Conservation (phyloP, 345 rosid genomes). For the Pugionium cornutum region DNA sequence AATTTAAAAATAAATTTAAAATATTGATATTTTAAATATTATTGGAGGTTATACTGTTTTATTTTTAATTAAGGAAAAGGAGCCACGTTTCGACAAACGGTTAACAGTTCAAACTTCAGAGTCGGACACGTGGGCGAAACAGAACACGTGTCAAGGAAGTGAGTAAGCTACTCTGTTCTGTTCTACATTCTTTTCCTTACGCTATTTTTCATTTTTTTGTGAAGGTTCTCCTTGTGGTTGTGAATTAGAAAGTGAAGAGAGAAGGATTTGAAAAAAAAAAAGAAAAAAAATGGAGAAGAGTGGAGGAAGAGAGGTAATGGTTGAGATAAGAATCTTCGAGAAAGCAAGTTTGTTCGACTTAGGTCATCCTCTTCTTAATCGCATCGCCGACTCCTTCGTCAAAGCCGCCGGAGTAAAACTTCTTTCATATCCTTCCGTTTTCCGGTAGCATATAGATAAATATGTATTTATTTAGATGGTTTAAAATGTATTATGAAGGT, state of each 20-base stretch:
- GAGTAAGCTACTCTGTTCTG: constrained; percentile 19
- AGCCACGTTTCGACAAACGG: constrained; percentile 30
- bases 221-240: too few relatives aligned
- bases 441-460: neutral
- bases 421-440: neutral
- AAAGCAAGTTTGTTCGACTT: constrained; percentile 71
- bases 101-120: constrained; percentile 28
- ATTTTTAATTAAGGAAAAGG: too few relatives aligned
- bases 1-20: too few relatives aligned
- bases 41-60: constrained; percentile 10
- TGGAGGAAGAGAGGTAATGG: constrained; percentile 44
- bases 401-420: constrained; percentile 78
- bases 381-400: constrained; percentile 80
- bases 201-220: too few relatives aligned
- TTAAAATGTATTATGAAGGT: constrained; percentile 45
- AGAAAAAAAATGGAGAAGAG: constrained; percentile 28
- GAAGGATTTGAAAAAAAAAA: neutral
- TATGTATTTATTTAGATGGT: neutral
- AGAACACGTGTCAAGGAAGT: constrained; percentile 32
- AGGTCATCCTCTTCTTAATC: constrained; percentile 95
- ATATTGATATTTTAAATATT: too few relatives aligned
- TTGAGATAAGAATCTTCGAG: constrained; percentile 57
- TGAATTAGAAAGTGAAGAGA: constrained; percentile 1
- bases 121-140: constrained; percentile 32
- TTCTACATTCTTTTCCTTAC: constrained; percentile 29